These are phyloP conservation scores for Fraxinus cuspidata DNA, from an alignment of 257 asterid genomes.

Conservation along the genomic window DNA sequence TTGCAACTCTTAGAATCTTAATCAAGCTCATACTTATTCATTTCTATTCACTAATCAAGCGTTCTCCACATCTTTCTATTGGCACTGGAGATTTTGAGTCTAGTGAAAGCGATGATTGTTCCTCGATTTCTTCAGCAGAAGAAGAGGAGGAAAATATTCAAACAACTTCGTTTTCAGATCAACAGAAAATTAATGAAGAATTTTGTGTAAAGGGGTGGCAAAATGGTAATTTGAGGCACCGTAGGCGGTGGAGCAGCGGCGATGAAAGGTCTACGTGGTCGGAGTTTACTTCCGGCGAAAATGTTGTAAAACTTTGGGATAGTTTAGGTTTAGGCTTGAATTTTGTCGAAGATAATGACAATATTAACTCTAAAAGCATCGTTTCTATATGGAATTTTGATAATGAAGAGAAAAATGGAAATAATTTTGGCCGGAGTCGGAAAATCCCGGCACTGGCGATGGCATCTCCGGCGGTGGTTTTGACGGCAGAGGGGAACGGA, in stretches of 20 bases:
- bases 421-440: constrained; percentile 29
- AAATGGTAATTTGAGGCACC: constrained; percentile 39
- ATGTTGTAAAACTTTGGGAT: constrained; percentile 89
- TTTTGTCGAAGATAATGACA: constrained; percentile 49
- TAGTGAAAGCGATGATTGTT: constrained; percentile 53
- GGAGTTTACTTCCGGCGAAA: constrained; percentile 55
- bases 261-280: constrained; percentile 40
- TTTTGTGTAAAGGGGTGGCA: constrained; percentile 47
- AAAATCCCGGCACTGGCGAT: constrained; percentile 22
- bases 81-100: constrained; percentile 49
- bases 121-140: constrained; percentile 43
- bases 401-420: constrained; percentile 20
- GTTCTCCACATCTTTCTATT: constrained; percentile 42
- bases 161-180: constrained; percentile 38
- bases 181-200: constrained; percentile 38
- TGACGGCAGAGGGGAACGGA: constrained; percentile 46
- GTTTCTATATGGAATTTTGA: constrained; percentile 67
- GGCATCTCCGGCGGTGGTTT: constrained; percentile 38
- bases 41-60: constrained; percentile 40
- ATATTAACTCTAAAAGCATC: constrained; percentile 38
- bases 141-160: constrained; percentile 22
- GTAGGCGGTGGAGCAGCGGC: constrained; percentile 34
- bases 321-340: constrained; percentile 62
- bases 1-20: constrained; percentile 66
- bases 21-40: constrained; percentile 54